Evolutionary conservation across 768 basidiomycete species (phyloP), one percentile per base, ranked within the genome.

Genomic region (Naganishia friedmannii): DNA sequence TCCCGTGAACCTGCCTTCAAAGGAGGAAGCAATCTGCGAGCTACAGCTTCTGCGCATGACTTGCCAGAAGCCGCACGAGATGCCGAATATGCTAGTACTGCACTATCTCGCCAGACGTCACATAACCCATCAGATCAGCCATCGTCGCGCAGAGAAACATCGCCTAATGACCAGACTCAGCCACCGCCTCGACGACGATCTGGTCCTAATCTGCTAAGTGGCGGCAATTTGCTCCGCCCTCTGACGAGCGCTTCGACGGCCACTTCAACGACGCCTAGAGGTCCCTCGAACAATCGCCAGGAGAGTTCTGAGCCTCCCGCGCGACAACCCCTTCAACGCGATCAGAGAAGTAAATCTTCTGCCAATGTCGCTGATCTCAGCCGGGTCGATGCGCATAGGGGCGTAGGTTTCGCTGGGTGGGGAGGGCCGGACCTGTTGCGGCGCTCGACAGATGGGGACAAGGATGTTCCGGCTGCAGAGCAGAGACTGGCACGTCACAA

Each of bases 41-140:
- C 71, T 28, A 68, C 67, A 23, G 71, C 71, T 23, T 72, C 71
- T 32, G 67, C 58, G 7, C 67, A 68, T n/a, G 71, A 72, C 51
- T 48, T 72, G 31, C 71, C 71, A 15, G 66, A 69, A 37, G 39
- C 53, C 10, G 70, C 39, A 5, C 65, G 69, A 2, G 51, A 68
- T 26, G 42, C 48, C 39, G 37, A 63, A 57, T 58, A 39, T 21
- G n/a, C 56, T 55, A 51, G 26, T 37, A 42, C 70, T 26, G 29
- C 21, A 39, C 9, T 66, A 42, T 39, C 46, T 15, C 71, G 67
- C 10, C 71, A 72, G 28, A 65, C 69, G 34, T 65, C 69, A 31
- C 58, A 70, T 17, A 65, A 51, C 23, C 46, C 65, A 21, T 53
- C 19, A 31, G 48, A 31, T 32, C 46, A 32, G 31, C 28, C 13